phyloP scores from a whole-genome alignment of 495 filamentous ascomycete species.

The Entonaema liquescens region DNA sequence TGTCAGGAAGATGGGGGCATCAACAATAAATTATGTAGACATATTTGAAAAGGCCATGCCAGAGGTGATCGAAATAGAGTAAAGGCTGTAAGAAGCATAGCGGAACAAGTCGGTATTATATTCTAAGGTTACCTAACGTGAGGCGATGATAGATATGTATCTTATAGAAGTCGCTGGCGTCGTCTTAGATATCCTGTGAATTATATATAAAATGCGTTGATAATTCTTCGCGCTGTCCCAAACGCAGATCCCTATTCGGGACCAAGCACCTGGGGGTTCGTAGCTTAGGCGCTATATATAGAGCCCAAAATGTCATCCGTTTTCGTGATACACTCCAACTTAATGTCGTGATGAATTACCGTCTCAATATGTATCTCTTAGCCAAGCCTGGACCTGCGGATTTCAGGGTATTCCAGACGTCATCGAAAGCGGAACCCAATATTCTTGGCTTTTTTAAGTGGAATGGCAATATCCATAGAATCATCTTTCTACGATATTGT shows the following conservation, averaged over 20 bases:
- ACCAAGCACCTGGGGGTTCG: neutral
- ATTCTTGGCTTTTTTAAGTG: neutral
- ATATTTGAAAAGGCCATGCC: neutral
- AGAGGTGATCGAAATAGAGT: slow-evolving; percentile 7
- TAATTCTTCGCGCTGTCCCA: neutral
- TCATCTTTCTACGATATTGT: neutral
- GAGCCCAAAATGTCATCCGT: too few relatives aligned
- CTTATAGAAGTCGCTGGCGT: too few relatives aligned
- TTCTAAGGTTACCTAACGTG: too few relatives aligned
- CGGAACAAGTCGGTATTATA: too few relatives aligned
- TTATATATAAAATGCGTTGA: neutral
- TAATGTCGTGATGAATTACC: neutral
- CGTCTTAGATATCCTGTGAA: neutral
- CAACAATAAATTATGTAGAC: neutral
- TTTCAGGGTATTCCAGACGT: neutral
- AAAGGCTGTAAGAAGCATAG: too few relatives aligned
- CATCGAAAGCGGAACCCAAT: neutral
- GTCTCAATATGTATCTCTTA: neutral
- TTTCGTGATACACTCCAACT: too few relatives aligned
- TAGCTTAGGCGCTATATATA: neutral
- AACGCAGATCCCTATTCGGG: neutral
- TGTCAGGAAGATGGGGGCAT: neutral
- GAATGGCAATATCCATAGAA: neutral
- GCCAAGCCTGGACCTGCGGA: neutral
- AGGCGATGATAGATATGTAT: too few relatives aligned